Percentiles rank a stretch among this genome's conserved stretches.
Evolutionary conservation across 805 yeast species (phyloP).

Genomic region (Schwanniomyces sp.): DNA sequence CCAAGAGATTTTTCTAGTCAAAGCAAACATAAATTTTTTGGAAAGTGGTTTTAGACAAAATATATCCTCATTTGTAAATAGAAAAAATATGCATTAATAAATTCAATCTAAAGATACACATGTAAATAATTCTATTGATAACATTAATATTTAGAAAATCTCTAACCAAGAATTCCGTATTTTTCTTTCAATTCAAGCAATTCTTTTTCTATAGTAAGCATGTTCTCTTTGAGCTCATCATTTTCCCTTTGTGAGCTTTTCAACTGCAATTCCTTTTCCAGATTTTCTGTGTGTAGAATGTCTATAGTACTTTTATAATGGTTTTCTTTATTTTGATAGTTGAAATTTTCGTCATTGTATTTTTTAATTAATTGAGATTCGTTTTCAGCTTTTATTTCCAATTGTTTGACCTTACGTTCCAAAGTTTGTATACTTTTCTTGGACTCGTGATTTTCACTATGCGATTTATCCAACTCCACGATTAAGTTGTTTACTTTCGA

Average conservation of each 20-base stretch:
- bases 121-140: background rate
- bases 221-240: conserved; percentile 52
- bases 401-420: conserved; percentile 54
- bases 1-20: conserved; percentile 14
- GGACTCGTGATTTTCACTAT: conserved; percentile 50
- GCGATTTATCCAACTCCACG: conserved; percentile 45
- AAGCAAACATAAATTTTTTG: conserved; percentile 12
- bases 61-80: background rate
- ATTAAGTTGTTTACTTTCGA: conserved; percentile 55
- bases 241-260: conserved; percentile 57
- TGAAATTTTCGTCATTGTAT: conserved; percentile 60
- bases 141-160: background rate
- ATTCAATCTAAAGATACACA: background rate
- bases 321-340: conserved; percentile 51
- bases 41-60: conserved; percentile 15
- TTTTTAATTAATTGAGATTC: conserved; percentile 50
- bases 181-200: conserved; percentile 51
- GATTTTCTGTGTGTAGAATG: conserved; percentile 36
- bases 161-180: conserved; percentile 3
- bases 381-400: conserved; percentile 50
- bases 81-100: background rate
- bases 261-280: conserved; percentile 43
- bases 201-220: conserved; percentile 55
- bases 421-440: conserved; percentile 49
- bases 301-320: conserved; percentile 39